These are phyloP conservation scores for Dovyalis caffra DNA, from an alignment of 345 rosid species.

Conservation along the genomic window DNA sequence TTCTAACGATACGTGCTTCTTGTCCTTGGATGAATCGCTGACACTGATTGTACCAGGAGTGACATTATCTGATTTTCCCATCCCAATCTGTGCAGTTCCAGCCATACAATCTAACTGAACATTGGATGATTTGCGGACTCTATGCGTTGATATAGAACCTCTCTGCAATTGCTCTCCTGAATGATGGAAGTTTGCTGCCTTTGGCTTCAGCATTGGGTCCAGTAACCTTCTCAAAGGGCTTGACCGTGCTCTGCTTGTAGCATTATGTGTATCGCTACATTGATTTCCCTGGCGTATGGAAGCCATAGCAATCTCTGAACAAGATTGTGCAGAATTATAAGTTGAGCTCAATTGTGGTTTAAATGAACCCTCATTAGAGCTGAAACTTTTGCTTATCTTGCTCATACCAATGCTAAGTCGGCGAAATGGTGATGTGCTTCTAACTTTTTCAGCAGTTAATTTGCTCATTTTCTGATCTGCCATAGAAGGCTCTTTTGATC, in stretches of 20 bases:
- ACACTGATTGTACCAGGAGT: slow-evolving; percentile 34
- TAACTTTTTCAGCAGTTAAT: slow-evolving; percentile 47
- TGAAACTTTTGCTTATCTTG: slow-evolving; percentile 53
- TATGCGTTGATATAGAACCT: slow-evolving; percentile 34
- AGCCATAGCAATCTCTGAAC: slow-evolving; percentile 38
- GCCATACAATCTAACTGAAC: background rate
- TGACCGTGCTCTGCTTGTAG: slow-evolving; percentile 52
- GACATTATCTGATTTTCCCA: slow-evolving; percentile 35
- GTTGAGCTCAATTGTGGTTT: slow-evolving; percentile 30
- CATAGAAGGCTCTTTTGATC: slow-evolving; percentile 20
- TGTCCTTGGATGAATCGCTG: slow-evolving; percentile 32
- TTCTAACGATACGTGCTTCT: slow-evolving; percentile 40
- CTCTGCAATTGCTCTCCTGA: slow-evolving; percentile 43
- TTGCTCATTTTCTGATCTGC: slow-evolving; percentile 33
- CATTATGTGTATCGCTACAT: slow-evolving; percentile 28
- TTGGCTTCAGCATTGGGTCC: slow-evolving; percentile 71
- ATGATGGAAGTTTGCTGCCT: slow-evolving; percentile 36
- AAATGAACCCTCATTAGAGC: slow-evolving; percentile 42
- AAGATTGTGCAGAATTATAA: slow-evolving; percentile 37
- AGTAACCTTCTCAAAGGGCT: slow-evolving; percentile 88
- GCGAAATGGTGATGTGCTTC: slow-evolving; percentile 78
- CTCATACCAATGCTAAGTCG: slow-evolving; percentile 55
- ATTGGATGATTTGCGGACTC: slow-evolving; percentile 20
- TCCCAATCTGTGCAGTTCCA: slow-evolving; percentile 34
- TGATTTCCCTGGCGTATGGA: slow-evolving; percentile 35